Evolutionary conservation across 306 rosid genomes (phyloP), one percentile per base, ranked within the genome.

Genomic region (Benincasa hispida): DNA sequence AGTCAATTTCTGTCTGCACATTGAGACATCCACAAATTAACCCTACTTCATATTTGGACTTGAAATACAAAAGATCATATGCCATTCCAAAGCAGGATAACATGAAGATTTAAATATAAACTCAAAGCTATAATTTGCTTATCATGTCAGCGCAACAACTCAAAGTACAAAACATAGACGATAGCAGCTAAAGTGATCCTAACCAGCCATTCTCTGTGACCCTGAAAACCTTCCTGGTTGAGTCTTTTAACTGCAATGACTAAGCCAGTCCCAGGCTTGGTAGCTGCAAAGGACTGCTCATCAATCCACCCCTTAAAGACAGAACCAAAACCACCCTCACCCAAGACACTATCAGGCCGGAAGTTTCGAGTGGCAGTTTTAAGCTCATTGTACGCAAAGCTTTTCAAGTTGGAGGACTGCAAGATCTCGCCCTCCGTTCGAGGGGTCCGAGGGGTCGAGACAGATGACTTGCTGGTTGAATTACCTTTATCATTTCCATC

Each of bases 201-300:
- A 86, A 94, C 99, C 98, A 95, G 70, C 99, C 99, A 95, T 82
- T 95, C 99, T 83, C 84, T 89, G 89, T 95, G 99, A 78, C 99
- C 99, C 82, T 95, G 99, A 5, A 82, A 76, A 81, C 99, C 91
- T 83, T 95, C 99, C 84, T 90, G 99, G 85, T 95, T 95, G 72
- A 90, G 98, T 87, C 86, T 91, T 87, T 95, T 95, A 15, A 83
- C 99, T 37, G 99, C 99, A 79, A 95, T 92, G 82, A 95, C 89
- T 62, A 85, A 70, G 62, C 99, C 99, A 25, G 88, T 90, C 47
- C 99, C 96, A 9, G 99, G 93, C 85, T 65, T 95, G 79, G 87
- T 87, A 25, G 98, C 93, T 39, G 82, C 83, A 11, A 90, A 88
- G 54, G 93, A 56, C 42, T 88, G 84, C 84, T 89, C 98, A 85